These are phyloP conservation scores for Ananas comosus DNA, from an alignment of 176 grass and related monocot species.

Conservation along the genomic window DNA sequence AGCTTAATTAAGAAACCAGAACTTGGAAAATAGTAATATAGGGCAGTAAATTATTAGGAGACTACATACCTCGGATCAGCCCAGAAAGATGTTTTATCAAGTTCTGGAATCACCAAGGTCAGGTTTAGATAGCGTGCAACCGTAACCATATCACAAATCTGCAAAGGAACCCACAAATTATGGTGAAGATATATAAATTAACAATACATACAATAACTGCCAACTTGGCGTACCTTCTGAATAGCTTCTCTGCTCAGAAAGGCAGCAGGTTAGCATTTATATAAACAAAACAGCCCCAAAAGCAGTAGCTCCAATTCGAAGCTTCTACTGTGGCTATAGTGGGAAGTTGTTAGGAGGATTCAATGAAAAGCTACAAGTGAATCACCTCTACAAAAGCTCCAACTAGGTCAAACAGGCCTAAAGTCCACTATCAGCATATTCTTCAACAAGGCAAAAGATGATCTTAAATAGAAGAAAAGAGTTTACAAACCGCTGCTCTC, in stretches of 20 bases:
- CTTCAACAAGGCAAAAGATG: not conserved
- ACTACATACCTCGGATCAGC: constrained; percentile 79
- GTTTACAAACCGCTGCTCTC: constrained; percentile 70
- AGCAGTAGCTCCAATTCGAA: too few species aligned
- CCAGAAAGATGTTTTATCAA: constrained; percentile 99
- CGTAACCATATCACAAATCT: constrained; percentile 97
- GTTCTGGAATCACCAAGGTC: constrained; percentile 89
- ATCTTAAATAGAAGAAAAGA: not conserved
- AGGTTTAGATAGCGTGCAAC: constrained; percentile 87
- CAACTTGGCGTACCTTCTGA: too few species aligned
- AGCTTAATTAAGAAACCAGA: not conserved
- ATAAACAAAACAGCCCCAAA: too few species aligned
- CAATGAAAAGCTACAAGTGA: too few species aligned
- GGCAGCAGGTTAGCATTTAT: not conserved
- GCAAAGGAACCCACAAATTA: constrained; percentile 21
- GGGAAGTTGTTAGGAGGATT: too few species aligned
- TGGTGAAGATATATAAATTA: constrained; percentile 3
- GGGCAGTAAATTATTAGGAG: not conserved
- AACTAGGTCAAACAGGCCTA: not conserved
- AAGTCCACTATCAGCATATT: not conserved
- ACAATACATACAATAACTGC: not conserved
- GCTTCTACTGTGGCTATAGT: too few species aligned
- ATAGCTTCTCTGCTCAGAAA: too few species aligned
- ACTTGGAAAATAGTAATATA: not conserved
- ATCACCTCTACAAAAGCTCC: too few species aligned